phyloP scores from a whole-genome alignment of 352 stramenopile species.

The Aphanomyces euteiches region DNA sequence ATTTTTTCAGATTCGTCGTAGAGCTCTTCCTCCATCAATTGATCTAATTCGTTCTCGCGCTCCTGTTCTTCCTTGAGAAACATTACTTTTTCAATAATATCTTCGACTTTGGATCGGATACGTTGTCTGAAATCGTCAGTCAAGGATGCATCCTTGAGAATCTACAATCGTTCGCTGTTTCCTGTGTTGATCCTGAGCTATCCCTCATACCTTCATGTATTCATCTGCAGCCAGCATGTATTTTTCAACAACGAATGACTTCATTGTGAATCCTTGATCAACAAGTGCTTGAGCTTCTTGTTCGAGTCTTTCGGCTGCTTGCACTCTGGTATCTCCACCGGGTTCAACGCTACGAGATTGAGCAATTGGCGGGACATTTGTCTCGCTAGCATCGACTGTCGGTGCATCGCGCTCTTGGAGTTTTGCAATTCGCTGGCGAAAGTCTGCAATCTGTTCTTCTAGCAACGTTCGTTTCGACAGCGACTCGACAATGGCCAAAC shows the following conservation, averaged over 20 bases:
- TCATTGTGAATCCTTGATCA: neutral
- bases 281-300: neutral
- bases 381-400: neutral
- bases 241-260: neutral
- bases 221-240: slow-evolving; percentile 15
- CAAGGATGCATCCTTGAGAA: slow-evolving; percentile 4
- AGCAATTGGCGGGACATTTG: neutral
- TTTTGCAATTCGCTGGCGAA: slow-evolving; percentile 43
- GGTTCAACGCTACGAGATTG: too few relatives aligned
- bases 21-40: slow-evolving; percentile 18
- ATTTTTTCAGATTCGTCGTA: slow-evolving; percentile 5
- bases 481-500: slow-evolving; percentile 69
- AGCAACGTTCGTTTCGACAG: slow-evolving; percentile 60
- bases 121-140: neutral
- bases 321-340: neutral
- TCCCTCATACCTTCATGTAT: slow-evolving; percentile 7
- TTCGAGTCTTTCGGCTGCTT: neutral
- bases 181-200: too few relatives aligned
- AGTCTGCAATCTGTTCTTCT: slow-evolving; percentile 50
- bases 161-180: neutral
- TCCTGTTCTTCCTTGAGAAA: neutral
- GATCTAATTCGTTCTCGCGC: neutral
- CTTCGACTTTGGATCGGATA: slow-evolving; percentile 3
- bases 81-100: slow-evolving; percentile 15
- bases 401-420: slow-evolving; percentile 36